Evolutionary conservation across 2,329 filamentous ascomycete genomes (phyloP), one percentile per base, ranked within the genome.

Genomic region (Trichoderma polysporum): DNA sequence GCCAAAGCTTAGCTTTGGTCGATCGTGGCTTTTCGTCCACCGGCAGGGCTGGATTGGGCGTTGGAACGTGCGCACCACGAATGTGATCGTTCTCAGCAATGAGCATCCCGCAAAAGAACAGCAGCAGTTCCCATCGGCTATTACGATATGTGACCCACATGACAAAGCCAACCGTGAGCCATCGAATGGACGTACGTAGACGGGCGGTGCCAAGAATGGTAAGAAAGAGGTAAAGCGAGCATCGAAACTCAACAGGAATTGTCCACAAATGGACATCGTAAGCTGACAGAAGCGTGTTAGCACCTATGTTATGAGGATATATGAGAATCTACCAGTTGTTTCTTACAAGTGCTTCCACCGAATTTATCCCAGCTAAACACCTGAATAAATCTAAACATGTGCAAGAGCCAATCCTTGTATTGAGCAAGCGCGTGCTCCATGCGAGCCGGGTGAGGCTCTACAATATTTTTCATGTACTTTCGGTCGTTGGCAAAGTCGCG

Each of bases 181-280:
- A 76, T 22, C 86, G 79, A 52, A 81, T 70, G 25, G 67, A 66
- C 12, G 77, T 79, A 41, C 79, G 79, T 35, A 86, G 73, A 29
- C 83, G 78, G 6, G 83, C 83, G 10, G 83, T 80, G 22, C 80
- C 85, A 4, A 87, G 68, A 25, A 87, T 75, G 13, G 81, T 79
- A 8, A 88, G 75, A 74, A 88, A 88, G 10, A 88, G 79, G 67
- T 85, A 79, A 73, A 89, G 81, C 2, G 85, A 87, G 73, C 83
- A 85, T 68, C 84, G 80, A 71, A 86, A 87, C 73, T 89, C 86
- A 54, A 87, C 81, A 2, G 86, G 86, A 50, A 89, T 88, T 5
- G 87, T 88, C 86, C 86, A 89, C 27, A 88, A 75, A 69, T 89
- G 86, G 29, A 85, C 80, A 71, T 88, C 85, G 71, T 87, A 86